Conservation (phyloP, 2,329 filamentous ascomycete species). For the Zasmidium angulare region DNA sequence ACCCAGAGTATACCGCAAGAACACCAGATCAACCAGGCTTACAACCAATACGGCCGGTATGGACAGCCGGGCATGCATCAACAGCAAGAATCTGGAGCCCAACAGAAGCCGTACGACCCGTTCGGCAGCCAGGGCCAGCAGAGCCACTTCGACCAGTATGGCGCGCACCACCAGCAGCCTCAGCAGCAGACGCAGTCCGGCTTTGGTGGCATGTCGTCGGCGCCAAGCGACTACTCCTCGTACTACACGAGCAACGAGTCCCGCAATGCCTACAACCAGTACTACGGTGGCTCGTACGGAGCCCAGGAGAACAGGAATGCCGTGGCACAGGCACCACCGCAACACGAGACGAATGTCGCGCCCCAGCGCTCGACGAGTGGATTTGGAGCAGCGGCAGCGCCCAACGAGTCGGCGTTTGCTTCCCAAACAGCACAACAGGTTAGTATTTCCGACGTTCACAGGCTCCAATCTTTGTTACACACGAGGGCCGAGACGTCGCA, state of each 20-base stretch:
- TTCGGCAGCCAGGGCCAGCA: conserved; percentile 72
- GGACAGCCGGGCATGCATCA: conserved; percentile 54
- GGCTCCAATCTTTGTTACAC: not conserved
- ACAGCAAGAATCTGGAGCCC: conserved; percentile 57
- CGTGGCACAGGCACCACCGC: conserved; percentile 36
- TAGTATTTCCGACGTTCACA: conserved; percentile 30
- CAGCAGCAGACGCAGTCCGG: conserved; percentile 60
- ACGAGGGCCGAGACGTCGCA: not conserved
- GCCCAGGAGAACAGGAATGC: conserved; percentile 42
- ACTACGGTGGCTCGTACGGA: conserved; percentile 57
- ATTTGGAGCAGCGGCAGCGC: conserved; percentile 63
- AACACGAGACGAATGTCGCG: conserved; percentile 67
- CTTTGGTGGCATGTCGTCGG: conserved; percentile 69
- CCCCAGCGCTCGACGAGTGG: conserved; percentile 77
- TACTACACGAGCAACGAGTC: conserved; percentile 80
- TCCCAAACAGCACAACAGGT: conserved; percentile 59
- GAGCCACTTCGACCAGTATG: conserved; percentile 48
- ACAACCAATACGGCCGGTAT: conserved; percentile 70
- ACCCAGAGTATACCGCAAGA: conserved; percentile 55
- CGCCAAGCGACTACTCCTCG: conserved; percentile 75
- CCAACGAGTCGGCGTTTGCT: conserved; percentile 60
- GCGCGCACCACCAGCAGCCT: conserved; percentile 53
- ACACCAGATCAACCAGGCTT: conserved; percentile 45
- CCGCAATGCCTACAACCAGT: conserved; percentile 71
- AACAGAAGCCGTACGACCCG: conserved; percentile 82